phyloP scores from a whole-genome alignment of 129 eudicot genomes.

The Saposhnikovia divaricata region DNA sequence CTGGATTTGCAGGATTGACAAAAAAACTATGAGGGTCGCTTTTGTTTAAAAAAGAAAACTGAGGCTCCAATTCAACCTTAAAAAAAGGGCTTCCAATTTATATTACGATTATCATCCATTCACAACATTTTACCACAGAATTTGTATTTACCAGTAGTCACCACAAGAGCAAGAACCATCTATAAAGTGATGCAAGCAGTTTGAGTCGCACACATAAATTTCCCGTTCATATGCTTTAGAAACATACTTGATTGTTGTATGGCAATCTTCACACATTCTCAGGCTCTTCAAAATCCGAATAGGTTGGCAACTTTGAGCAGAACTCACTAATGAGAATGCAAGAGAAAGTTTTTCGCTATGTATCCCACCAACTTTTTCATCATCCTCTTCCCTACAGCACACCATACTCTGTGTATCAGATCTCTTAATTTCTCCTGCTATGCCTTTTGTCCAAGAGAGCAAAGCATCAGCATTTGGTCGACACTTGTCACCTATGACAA shows the following conservation, averaged over 20 bases:
- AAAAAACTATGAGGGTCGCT: background rate
- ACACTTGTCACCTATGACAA: conserved; percentile 31
- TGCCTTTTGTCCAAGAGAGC: conserved; percentile 27
- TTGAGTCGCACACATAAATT: conserved; percentile 38
- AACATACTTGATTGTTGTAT: conserved; percentile 32
- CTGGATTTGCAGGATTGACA: background rate
- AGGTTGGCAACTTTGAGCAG: conserved; percentile 17
- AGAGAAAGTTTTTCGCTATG: conserved; percentile 63
- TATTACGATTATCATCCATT: background rate
- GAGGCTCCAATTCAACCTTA: background rate
- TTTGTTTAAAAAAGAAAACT: background rate
- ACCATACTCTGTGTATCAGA: conserved; percentile 3
- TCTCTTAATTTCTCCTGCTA: conserved; percentile 14
- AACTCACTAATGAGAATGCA: conserved; percentile 28
- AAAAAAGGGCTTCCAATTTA: background rate
- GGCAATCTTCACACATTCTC: conserved; percentile 53
- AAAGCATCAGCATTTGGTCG: conserved; percentile 13
- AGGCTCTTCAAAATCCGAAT: conserved; percentile 42
- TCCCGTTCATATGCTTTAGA: conserved; percentile 32
- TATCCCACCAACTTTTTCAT: conserved; percentile 31
- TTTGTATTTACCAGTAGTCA: conserved; percentile 52
- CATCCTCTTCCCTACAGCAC: conserved; percentile 37
- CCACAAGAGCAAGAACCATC: conserved; percentile 52
- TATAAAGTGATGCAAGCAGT: conserved; percentile 45
- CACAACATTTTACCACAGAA: background rate